A percentile compares a stretch with the other conserved stretches of the same genome.
Evolutionary conservation across 495 filamentous ascomycete genomes (phyloP).

Genomic region (Daldinia caldariorum): DNA sequence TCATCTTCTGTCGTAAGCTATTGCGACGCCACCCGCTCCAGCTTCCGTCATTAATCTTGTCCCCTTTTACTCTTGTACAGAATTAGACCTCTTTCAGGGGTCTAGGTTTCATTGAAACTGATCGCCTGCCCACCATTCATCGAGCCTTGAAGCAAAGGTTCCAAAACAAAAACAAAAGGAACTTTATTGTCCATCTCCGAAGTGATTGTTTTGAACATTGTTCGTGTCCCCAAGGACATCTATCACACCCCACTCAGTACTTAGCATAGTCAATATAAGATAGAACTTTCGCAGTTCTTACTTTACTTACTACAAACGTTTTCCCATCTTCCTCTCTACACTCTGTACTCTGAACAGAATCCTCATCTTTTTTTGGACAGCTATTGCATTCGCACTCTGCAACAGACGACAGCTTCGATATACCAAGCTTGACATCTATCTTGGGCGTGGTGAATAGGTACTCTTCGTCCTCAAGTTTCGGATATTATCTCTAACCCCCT

Average conservation of each 20-base stretch:
- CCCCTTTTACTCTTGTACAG: constrained; percentile 18
- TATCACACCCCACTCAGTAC: constrained; percentile 49
- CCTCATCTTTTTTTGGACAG: constrained; percentile 35
- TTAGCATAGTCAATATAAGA: constrained; percentile 66
- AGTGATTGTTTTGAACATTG: constrained; percentile 6
- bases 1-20: not conserved
- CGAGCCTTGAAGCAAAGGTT: constrained; percentile 10
- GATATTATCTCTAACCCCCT: constrained; percentile 7
- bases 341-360: constrained; percentile 33
- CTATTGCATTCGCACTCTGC: constrained; percentile 18
- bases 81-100: constrained; percentile 27
- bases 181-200: constrained; percentile 7
- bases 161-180: constrained; percentile 27
- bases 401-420: not conserved
- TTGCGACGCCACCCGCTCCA: not conserved
- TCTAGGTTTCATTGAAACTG: constrained; percentile 29
- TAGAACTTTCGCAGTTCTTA: constrained; percentile 53
- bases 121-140: constrained; percentile 32
- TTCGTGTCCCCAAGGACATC: constrained; percentile 21
- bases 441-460: constrained; percentile 39
- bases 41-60: not conserved
- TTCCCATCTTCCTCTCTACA: constrained; percentile 24
- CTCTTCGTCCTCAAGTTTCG: constrained; percentile 1
- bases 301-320: constrained; percentile 47
- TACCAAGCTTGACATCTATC: not conserved